A percentile compares a stretch with the other conserved stretches of the same genome.
Evolutionary conservation across 129 eudicot genomes (phyloP).

Genomic region (Saposhnikovia divaricata): DNA sequence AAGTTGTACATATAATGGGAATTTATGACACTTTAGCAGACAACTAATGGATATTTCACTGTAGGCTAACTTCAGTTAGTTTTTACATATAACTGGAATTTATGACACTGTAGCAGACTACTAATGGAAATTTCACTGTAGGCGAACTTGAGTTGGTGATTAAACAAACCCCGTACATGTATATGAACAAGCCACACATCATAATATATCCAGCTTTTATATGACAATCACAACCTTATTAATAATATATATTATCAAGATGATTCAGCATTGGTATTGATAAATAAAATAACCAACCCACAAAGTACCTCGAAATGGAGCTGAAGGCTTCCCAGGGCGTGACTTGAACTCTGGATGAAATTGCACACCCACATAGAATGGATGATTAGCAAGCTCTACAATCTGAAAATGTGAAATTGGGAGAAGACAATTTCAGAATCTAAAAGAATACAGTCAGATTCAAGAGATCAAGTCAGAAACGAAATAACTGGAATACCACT

Average conservation of each 20-base stretch:
- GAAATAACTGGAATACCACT: too few relatives aligned
- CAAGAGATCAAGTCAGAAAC: not conserved
- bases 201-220: not conserved
- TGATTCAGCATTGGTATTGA: not conserved
- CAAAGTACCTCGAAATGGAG: slow-evolving; percentile 67
- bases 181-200: not conserved
- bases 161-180: not conserved
- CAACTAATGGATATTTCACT: not conserved
- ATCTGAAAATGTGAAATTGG: slow-evolving; percentile 34
- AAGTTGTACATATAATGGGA: not conserved
- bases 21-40: not conserved
- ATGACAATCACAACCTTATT: not conserved
- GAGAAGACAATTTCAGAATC: not conserved
- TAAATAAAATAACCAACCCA: not conserved
- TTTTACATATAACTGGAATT: not conserved
- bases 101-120: not conserved
- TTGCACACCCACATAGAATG: slow-evolving; percentile 89
- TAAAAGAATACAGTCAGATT: not conserved
- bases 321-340: slow-evolving; percentile 94
- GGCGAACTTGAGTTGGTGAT: too few relatives aligned
- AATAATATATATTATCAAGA: not conserved
- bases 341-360: slow-evolving; percentile 97
- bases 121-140: not conserved
- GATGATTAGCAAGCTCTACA: slow-evolving; percentile 72
- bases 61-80: too few relatives aligned